Conservation (phyloP, 2,329 filamentous ascomycete species). For the Colletotrichum karsti region DNA sequence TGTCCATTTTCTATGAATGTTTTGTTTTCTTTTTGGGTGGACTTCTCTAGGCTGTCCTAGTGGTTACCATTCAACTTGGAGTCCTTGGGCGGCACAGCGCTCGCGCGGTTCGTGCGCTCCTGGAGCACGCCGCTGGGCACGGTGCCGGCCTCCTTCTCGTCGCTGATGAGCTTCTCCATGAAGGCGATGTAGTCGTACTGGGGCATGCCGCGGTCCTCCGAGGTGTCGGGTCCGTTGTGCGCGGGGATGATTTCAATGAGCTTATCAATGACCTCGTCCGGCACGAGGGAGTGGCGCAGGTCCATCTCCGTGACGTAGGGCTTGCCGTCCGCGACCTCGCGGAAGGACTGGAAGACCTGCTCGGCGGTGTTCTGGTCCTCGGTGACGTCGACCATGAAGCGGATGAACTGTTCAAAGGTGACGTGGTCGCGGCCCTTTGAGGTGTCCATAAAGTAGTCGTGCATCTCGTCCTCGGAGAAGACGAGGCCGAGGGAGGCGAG, state of each 20-base stretch:
- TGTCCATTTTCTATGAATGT: not conserved
- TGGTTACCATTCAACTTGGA: constrained; percentile 44
- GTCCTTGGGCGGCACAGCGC: constrained; percentile 41
- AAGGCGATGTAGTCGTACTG: constrained; percentile 98
- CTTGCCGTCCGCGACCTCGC: constrained; percentile 97
- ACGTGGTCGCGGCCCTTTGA: constrained; percentile 81
- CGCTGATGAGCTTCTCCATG: constrained; percentile 85
- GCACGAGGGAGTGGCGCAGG: constrained; percentile 91
- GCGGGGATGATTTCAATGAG: constrained; percentile 85
- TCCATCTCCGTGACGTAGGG: constrained; percentile 99
- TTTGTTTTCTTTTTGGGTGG: not conserved
- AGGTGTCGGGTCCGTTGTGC: constrained; percentile 85
- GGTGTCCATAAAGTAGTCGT: constrained; percentile 91
- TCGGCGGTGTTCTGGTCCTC: constrained; percentile 99
- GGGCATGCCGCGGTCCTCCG: constrained; percentile 82
- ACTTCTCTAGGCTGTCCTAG: constrained; percentile 1
- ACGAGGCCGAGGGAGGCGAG: constrained; percentile 94
- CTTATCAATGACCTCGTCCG: constrained; percentile 96
- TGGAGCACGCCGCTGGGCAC: constrained; percentile 40
- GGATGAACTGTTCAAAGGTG: constrained; percentile 98
- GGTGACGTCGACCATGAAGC: constrained; percentile 99
- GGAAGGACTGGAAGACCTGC: constrained; percentile 98
- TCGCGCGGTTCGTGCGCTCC: constrained; percentile 43
- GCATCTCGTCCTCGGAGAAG: constrained; percentile 98
- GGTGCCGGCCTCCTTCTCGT: constrained; percentile 40